Conservation (phyloP, 495 filamentous ascomycete genomes). For the Talaromyces proteolyticus region DNA sequence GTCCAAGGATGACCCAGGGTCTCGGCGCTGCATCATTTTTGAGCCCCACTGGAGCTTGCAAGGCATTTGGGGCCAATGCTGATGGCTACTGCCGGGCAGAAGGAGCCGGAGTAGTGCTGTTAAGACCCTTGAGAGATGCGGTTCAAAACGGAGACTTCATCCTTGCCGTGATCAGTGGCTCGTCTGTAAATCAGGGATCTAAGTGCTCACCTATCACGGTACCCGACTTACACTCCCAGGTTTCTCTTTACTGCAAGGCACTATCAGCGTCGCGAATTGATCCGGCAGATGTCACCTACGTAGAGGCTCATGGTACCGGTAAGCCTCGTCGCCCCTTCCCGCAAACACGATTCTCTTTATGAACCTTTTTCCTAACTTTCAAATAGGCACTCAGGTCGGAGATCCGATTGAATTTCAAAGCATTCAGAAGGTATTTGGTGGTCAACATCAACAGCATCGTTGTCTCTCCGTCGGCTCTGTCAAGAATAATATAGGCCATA, state of each 20-base stretch:
- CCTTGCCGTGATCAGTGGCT: conserved; percentile 45
- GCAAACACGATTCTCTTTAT: not conserved
- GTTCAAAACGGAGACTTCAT: conserved; percentile 53
- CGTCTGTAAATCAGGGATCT: conserved; percentile 19
- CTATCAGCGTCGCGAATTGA: conserved; percentile 5
- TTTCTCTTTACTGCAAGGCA: conserved; percentile 15
- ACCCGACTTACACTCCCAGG: conserved; percentile 24
- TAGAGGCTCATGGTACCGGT: conserved; percentile 18
- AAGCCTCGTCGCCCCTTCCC: not conserved
- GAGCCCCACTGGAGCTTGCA: conserved; percentile 36
- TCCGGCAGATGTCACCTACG: conserved; percentile 11
- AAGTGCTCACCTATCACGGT: conserved; percentile 24
- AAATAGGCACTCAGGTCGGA: conserved; percentile 34
- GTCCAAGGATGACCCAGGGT: conserved; percentile 14
- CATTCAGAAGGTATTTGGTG: conserved; percentile 27
- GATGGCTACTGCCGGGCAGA: conserved; percentile 68
- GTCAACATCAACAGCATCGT: conserved; percentile 9
- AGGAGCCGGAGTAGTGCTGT: conserved; percentile 51
- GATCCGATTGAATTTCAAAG: conserved; percentile 31
- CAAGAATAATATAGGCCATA: conserved; percentile 45
- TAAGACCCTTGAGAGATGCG: conserved; percentile 58
- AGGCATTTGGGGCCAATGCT: conserved; percentile 58
- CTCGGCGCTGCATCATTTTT: conserved; percentile 17
- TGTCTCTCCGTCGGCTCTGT: conserved; percentile 30
- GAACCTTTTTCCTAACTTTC: conserved; percentile 19